A percentile compares a stretch with the other conserved stretches of the same genome.
Evolutionary conservation across 176 grass and related monocot species (phyloP).

Genomic region (Triticum urartu): DNA sequence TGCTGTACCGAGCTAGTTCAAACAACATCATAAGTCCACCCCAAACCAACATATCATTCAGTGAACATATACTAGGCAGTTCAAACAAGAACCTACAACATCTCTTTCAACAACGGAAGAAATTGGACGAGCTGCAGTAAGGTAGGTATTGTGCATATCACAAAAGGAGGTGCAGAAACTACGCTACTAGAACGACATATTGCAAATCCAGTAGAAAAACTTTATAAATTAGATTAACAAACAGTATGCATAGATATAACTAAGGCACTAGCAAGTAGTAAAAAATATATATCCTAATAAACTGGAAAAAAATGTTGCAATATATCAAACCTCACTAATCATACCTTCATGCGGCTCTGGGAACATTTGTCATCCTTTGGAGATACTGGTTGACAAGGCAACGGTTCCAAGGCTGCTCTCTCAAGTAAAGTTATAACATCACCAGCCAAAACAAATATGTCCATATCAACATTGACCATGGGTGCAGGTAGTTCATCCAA

Average conservation of each 20-base stretch:
- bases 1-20: neutral
- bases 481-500: slow-evolving; percentile 64
- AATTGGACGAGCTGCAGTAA: slow-evolving; percentile 9
- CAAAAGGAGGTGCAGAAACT: slow-evolving; percentile 13
- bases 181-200: neutral
- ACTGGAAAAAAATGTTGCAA: slow-evolving; percentile 38
- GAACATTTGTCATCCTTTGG: slow-evolving; percentile 76
- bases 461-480: slow-evolving; percentile 63
- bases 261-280: slow-evolving; percentile 28
- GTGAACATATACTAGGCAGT: slow-evolving; percentile 6
- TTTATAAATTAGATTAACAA: neutral
- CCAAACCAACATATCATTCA: slow-evolving; percentile 16
- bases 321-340: slow-evolving; percentile 14
- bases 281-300: slow-evolving; percentile 23
- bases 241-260: neutral
- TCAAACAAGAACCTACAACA: neutral
- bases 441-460: slow-evolving; percentile 88
- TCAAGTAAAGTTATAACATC: slow-evolving; percentile 83
- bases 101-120: neutral
- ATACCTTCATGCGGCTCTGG: slow-evolving; percentile 67
- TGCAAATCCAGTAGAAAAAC: slow-evolving; percentile 16
- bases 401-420: slow-evolving; percentile 61
- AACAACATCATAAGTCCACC: neutral
- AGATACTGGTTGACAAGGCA: slow-evolving; percentile 57
- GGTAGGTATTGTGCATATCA: slow-evolving; percentile 10